Percentiles rank a stretch among this genome's conserved stretches.
These are phyloP conservation scores for Xerocomellus chrysenteron DNA, from an alignment of 768 basidiomycete species.

Conservation along the genomic window DNA sequence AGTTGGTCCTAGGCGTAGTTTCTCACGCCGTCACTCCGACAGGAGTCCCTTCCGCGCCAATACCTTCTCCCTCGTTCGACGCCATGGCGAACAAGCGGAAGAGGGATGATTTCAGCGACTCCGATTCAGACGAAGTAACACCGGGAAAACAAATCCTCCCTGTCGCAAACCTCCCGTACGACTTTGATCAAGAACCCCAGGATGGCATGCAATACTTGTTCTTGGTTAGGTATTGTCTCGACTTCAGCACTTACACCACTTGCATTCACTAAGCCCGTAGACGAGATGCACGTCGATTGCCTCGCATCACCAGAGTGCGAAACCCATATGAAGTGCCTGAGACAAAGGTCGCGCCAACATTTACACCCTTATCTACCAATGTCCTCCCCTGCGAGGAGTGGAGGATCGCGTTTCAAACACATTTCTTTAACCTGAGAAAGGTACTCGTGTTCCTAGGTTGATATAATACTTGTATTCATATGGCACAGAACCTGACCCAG, in stretches of 20 bases:
- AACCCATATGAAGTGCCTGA: slow-evolving; percentile 64
- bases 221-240: slow-evolving; percentile 60
- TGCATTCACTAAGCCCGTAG: slow-evolving; percentile 37
- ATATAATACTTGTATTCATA: slow-evolving; percentile 5
- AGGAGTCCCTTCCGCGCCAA: background rate
- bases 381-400: slow-evolving; percentile 66
- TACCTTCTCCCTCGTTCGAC: background rate
- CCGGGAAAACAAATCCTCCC: slow-evolving; percentile 74
- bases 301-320: slow-evolving; percentile 58
- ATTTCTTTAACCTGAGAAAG: slow-evolving; percentile 66
- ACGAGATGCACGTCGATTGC: slow-evolving; percentile 67
- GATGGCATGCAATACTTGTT: slow-evolving; percentile 83
- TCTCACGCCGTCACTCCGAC: slow-evolving; percentile 17
- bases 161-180: slow-evolving; percentile 72
- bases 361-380: slow-evolving; percentile 25
- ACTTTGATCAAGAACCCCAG: slow-evolving; percentile 62
- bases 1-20: background rate
- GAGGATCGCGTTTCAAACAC: slow-evolving; percentile 54
- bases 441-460: slow-evolving; percentile 23
- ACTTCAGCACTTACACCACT: background rate
- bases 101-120: slow-evolving; percentile 46
- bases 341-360: slow-evolving; percentile 19
- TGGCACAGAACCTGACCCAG: slow-evolving; percentile 61
- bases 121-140: slow-evolving; percentile 59
- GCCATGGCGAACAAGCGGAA: slow-evolving; percentile 52